Evolutionary conservation across 2,329 filamentous ascomycete genomes (phyloP), one percentile per base, ranked within the genome.

Genomic region (Stenocarpella maydis): DNA sequence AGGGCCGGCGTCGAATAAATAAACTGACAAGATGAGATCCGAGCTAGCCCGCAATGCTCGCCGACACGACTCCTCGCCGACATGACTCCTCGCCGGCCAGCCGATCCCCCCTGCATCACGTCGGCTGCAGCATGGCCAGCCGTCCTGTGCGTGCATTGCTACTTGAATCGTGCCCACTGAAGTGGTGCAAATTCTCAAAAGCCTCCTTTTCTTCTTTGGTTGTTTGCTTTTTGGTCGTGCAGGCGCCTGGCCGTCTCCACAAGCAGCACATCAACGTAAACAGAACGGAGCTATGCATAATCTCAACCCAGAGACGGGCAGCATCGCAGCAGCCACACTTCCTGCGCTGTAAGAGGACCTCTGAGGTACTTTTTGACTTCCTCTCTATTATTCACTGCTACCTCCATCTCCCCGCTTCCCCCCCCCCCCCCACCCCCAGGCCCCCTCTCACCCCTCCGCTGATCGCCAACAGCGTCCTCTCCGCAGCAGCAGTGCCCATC

Each of bases 361-460:
- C 31, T 31, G 47, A 26, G 28, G 41, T 49, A 37, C 26, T 54
- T 15, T 19, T 61, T 49, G 37, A 63, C 41, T 49, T 61, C 28
- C 58, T 63, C 58, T 63, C 58, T 19, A 63, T 63, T 63, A 63
- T 43, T 37, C 58, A 17, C 31, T 31, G 31, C n/a, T n/a, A n/a
- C n/a, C 31, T 34, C 58, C 49, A 63, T 43, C 43, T 63, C 58
- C 14, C n/a, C 41, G 21, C n/a, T 28, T 47, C 58, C 15, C 24
- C 19, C 1, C 8, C 21, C 4, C 24, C 19, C 10, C 15, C 3
- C 5, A 37, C 6, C 34, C 7, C 6, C 10, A 9, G 31, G 31
- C 9, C 4, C 17, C 37, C 24, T 21, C 8, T 5, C n/a, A 17
- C 7, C 41, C 6, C 58, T n/a, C 28, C 12, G 7, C 43, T 12